Base-by-base conservation (phyloP, 164 flowering plant species). In the Vitis riparia region DNA sequence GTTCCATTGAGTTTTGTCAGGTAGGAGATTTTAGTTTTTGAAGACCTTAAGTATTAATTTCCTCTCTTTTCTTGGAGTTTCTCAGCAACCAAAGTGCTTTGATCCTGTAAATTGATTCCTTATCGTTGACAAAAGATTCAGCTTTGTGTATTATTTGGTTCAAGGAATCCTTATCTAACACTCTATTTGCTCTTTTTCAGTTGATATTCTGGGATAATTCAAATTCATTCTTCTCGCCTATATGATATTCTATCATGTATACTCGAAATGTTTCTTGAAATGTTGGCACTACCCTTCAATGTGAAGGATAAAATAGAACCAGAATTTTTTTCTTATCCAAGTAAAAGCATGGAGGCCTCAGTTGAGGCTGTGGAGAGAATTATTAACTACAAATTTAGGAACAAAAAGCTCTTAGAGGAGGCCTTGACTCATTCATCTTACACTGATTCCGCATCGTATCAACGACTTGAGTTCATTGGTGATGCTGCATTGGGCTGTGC, bases 391-490 rank as follows among this genome's bases (percentile, higher is more conserved):
- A 52, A 37, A 1, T 89, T 89, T 71, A 75, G 52, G 63, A 67
- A 86, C 80, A 80, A 71, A 71, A 65, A 32, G 73, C 86, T 89
- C 9, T 72, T 89, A 0, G 85, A 81, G 58, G 86, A 86, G 12
- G 91, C 93, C 9, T 51, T 89, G 32, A 89, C 90, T 4, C 90
- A 89, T 74, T 17, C 89, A 1, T 87, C 91, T 8, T 83, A 48
- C 78, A 3, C 73, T 49, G 72, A 65, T 1, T 66, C 84, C 1
- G 27, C 56, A 1, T 78, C 86, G 3, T 86, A 86, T 48, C 78
- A 87, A 71, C 84, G 89, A 14, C 87, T 89, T 14, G 93, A 89
- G 80, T 89, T 84, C 78, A 17, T 89, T 49, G 93, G 93, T 37
- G 91, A 87, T 65, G 77, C 87, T 4, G 90, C 70, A 2, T 63